A percentile compares a stretch with the other conserved stretches of the same genome.
Evolutionary conservation across 2,329 filamentous ascomycete genomes (phyloP).

Genomic region (Aspergillus fructus): DNA sequence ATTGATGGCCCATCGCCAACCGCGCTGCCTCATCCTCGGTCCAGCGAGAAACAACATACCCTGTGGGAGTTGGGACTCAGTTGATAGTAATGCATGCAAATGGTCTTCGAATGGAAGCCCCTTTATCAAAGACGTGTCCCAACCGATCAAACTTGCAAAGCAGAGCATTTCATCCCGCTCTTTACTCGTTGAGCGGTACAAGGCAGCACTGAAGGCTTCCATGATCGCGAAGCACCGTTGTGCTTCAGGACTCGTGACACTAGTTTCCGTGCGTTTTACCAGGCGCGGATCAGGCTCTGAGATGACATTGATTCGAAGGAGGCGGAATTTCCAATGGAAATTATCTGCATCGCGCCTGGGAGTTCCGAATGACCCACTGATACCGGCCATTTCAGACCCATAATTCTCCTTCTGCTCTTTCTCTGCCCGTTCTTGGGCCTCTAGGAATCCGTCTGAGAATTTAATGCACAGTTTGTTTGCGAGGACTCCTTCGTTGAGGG

Average conservation of each 20-base stretch:
- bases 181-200: constrained; percentile 7
- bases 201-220: constrained; percentile 8
- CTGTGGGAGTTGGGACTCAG: not conserved
- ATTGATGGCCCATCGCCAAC: constrained; percentile 9
- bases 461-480: constrained; percentile 3
- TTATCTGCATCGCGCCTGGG: constrained; percentile 3
- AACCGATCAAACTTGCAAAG: constrained; percentile 8
- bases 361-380: not conserved
- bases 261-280: not conserved
- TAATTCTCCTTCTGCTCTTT: not conserved
- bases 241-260: not conserved
- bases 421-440: not conserved
- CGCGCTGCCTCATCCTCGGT: constrained; percentile 2
- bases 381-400: not conserved
- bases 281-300: constrained; percentile 4
- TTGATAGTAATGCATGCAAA: constrained; percentile 4
- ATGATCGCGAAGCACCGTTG: constrained; percentile 5
- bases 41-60: constrained; percentile 6
- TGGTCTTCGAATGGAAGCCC: constrained; percentile 2
- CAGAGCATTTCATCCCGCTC: constrained; percentile 9
- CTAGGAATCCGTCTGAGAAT: constrained; percentile 3
- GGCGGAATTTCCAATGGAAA: constrained; percentile 9
- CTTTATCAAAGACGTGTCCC: constrained; percentile 3
- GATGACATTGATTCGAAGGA: constrained; percentile 1
- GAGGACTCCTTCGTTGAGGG: constrained; percentile 6